These are phyloP conservation scores for Coccomyxa sp. DNA, from an alignment of 139 green algal genomes.

Conservation along the genomic window DNA sequence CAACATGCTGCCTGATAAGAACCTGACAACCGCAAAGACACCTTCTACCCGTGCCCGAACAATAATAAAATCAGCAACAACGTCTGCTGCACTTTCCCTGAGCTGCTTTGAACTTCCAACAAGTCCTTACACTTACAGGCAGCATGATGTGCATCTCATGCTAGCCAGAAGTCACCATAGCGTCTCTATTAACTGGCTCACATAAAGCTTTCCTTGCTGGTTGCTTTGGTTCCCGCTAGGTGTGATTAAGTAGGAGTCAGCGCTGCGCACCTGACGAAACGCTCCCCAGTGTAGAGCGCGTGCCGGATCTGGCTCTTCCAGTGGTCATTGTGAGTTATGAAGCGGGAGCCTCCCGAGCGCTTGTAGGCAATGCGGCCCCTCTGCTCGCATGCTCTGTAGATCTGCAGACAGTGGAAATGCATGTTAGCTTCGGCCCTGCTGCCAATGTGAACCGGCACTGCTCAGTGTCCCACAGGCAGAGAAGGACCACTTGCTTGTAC, in stretches of 20 bases:
- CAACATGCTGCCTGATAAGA: too few species aligned
- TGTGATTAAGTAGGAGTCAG: background rate
- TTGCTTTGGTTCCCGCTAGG: too few species aligned
- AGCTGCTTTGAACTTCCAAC: too few species aligned
- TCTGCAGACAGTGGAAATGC: constrained; percentile 16
- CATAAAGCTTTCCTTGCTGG: background rate
- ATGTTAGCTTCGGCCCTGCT: background rate
- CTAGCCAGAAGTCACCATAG: too few species aligned
- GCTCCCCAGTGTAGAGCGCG: constrained; percentile 50
- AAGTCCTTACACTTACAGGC: too few species aligned
- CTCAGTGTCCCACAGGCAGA: too few species aligned
- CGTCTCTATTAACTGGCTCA: background rate
- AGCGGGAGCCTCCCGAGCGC: constrained; percentile 44
- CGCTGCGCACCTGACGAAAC: constrained; percentile 38
- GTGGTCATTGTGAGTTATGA: constrained; percentile 63
- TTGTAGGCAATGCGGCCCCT: constrained; percentile 56
- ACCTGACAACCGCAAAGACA: background rate
- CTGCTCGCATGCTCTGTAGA: constrained; percentile 45
- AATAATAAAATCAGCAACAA: background rate
- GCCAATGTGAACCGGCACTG: too few species aligned
- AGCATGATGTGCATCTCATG: too few species aligned
- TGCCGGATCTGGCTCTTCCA: constrained; percentile 66
- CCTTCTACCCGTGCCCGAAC: background rate
- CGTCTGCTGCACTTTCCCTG: too few species aligned
- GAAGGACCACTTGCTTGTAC: too few species aligned